Evolutionary conservation across 139 green algal genomes (phyloP).

Genomic region (Chlamydomonas asymmetrica): DNA sequence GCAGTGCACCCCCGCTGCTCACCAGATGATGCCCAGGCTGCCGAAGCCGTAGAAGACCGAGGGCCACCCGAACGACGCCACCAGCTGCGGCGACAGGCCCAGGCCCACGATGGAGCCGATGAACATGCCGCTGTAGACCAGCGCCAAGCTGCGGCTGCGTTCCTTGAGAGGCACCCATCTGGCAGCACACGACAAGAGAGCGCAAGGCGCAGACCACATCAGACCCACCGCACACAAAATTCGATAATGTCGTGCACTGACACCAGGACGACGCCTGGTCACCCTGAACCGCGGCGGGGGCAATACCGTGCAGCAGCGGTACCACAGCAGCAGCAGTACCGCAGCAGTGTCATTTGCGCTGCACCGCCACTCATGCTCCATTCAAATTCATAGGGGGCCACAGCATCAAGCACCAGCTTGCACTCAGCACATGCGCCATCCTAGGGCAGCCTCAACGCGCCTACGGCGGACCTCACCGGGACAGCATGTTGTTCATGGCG

Average conservation of each 20-base stretch:
- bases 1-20: neutral
- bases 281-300: too few relatives aligned
- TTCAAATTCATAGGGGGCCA: too few relatives aligned
- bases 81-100: constrained; percentile 73
- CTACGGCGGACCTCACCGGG: constrained; percentile 67
- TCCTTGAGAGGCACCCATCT: constrained; percentile 90
- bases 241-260: too few relatives aligned
- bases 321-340: too few relatives aligned
- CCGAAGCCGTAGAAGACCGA: constrained; percentile 96
- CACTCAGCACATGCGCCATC: too few relatives aligned
- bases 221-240: too few relatives aligned
- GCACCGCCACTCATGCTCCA: too few relatives aligned
- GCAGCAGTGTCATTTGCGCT: too few relatives aligned
- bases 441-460: too few relatives aligned
- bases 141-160: constrained; percentile 83
- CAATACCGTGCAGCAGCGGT: too few relatives aligned
- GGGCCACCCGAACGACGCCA: constrained; percentile 80
- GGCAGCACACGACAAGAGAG: constrained; percentile 30
- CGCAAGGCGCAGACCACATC: neutral
- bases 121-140: constrained; percentile 98
- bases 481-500: constrained; percentile 98
- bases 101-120: constrained; percentile 88
- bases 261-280: too few relatives aligned
- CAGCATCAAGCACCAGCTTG: too few relatives aligned
- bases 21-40: constrained; percentile 78